phyloP scores from a whole-genome alignment of 257 asterid genomes.

The Catharanthus roseus region DNA sequence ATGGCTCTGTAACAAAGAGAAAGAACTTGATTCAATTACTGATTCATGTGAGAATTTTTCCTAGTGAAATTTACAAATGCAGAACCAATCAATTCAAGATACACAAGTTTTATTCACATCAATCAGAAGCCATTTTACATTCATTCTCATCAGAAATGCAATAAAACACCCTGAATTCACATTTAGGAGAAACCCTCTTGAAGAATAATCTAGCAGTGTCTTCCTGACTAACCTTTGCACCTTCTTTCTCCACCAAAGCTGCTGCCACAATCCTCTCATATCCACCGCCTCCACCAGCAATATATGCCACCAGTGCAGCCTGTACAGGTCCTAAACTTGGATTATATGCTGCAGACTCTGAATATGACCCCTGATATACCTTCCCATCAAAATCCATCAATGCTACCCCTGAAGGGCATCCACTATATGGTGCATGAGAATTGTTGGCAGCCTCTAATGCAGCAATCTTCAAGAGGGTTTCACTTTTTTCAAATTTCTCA shows the following conservation, averaged over 20 bases:
- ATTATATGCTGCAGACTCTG: constrained; percentile 85
- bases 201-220: constrained; percentile 58
- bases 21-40: constrained; percentile 12
- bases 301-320: constrained; percentile 69
- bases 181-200: constrained; percentile 58
- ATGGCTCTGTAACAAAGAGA: neutral
- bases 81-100: neutral
- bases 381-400: constrained; percentile 77
- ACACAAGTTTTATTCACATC: neutral
- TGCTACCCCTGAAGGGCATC: constrained; percentile 82
- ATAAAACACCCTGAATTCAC: constrained; percentile 49
- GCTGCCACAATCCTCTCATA: constrained; percentile 77
- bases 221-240: constrained; percentile 54
- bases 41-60: neutral
- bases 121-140: constrained; percentile 10
- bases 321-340: constrained; percentile 88
- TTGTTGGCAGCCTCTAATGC: constrained; percentile 75
- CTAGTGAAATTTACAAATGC: constrained; percentile 8
- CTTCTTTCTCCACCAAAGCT: constrained; percentile 70
- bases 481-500: constrained; percentile 14
- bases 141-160: constrained; percentile 30
- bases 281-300: constrained; percentile 66
- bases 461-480: constrained; percentile 25
- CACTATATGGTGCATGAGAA: constrained; percentile 84
- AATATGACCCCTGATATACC: constrained; percentile 60